Conservation (phyloP, 805 yeast genomes). For the Sugiyamaella floridensis region DNA sequence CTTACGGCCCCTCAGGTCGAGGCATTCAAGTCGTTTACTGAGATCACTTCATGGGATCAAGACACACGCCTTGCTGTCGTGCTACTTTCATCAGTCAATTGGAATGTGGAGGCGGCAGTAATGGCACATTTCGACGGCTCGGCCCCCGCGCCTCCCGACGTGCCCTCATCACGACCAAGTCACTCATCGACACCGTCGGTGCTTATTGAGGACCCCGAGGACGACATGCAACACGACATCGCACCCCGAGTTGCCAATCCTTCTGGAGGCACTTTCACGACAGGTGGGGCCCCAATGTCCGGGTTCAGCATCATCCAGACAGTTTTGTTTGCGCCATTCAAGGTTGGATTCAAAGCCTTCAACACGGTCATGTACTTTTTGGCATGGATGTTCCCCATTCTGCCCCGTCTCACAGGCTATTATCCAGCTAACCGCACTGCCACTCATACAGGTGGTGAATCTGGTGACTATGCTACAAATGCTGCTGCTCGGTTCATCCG, state of each 20-base stretch:
- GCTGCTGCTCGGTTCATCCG: conserved; percentile 46
- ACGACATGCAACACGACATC: conserved; percentile 20
- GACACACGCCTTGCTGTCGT: conserved; percentile 25
- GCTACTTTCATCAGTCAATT: conserved; percentile 29
- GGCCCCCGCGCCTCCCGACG: background rate
- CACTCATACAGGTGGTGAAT: conserved; percentile 30
- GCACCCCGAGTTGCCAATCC: conserved; percentile 25
- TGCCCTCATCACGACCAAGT: background rate
- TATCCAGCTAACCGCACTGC: conserved; percentile 36
- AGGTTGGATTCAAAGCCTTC: conserved; percentile 28
- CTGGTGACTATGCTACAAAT: conserved; percentile 44
- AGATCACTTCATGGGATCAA: conserved; percentile 29
- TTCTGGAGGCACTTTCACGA: background rate
- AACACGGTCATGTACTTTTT: conserved; percentile 24
- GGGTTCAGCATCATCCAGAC: conserved; percentile 27
- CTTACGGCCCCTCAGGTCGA: conserved; percentile 12
- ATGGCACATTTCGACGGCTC: conserved; percentile 17
- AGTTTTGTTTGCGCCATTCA: conserved; percentile 31
- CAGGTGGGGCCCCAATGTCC: conserved; percentile 11
- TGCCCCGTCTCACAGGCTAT: conserved; percentile 33
- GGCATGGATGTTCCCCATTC: conserved; percentile 32
- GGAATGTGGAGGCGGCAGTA: conserved; percentile 35
- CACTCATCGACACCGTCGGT: conserved; percentile 22
- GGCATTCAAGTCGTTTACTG: conserved; percentile 25
- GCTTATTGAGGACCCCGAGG: conserved; percentile 21